Evolutionary conservation across 371 early-diverging fungal species (phyloP).

Genomic region (Saksenaea vasiformis): DNA sequence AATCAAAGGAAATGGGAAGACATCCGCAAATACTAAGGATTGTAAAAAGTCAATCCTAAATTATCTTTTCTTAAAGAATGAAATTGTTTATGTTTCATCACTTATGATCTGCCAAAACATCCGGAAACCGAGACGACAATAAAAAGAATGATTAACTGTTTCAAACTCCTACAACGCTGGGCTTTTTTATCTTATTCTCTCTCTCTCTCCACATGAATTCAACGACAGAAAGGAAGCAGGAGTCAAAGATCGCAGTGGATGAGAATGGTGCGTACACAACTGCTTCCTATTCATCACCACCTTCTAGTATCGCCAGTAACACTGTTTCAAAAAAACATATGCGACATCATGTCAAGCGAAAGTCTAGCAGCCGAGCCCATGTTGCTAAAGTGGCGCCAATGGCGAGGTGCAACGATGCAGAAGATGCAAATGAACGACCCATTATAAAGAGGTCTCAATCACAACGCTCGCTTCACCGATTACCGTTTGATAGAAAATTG

Average conservation of each 20-base stretch:
- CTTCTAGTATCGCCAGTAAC: neutral
- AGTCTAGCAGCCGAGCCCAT: constrained; percentile 32
- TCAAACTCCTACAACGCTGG: neutral
- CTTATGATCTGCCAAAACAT: too few relatives aligned
- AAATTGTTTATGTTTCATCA: too few relatives aligned
- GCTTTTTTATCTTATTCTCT: neutral
- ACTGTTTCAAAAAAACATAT: constrained; percentile 11
- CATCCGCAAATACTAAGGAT: too few relatives aligned
- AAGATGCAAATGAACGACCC: constrained; percentile 16
- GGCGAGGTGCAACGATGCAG: constrained; percentile 22
- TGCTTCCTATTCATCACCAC: neutral
- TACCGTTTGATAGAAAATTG: constrained; percentile 8
- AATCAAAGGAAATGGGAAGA: too few relatives aligned
- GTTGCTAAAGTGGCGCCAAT: constrained; percentile 32
- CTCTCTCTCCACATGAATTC: neutral
- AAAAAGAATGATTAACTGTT: neutral
- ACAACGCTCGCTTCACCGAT: constrained; percentile 21
- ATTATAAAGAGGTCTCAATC: constrained; percentile 33
- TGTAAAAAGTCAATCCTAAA: too few relatives aligned
- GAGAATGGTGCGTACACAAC: neutral
- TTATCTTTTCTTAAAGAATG: too few relatives aligned
- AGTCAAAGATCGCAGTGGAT: constrained; percentile 18
- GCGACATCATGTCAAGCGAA: constrained; percentile 37
- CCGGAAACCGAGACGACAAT: too few relatives aligned
- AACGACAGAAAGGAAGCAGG: constrained; percentile 10